Base-by-base conservation (phyloP, 352 stramenopile species). In the Phytophthora pseudosyringae region DNA sequence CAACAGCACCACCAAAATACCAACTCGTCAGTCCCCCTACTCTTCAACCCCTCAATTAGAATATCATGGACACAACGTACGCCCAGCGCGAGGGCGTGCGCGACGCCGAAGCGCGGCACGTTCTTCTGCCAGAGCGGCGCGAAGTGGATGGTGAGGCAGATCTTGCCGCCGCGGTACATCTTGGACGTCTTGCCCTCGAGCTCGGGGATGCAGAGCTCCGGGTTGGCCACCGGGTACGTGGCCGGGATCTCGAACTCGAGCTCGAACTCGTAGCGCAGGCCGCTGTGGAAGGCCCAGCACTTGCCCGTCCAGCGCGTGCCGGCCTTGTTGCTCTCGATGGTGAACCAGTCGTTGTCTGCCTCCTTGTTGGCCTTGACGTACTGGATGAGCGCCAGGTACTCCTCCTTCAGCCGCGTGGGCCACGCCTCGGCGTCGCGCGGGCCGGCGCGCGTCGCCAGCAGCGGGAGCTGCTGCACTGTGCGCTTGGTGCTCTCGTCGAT, bases 341-440 rank as follows among this genome's bases (percentile, higher is more conserved):
- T 91, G 63, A 97, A 97, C 89, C 89, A 97, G 71, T 97, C 89
- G 59, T 93, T 94, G 75, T 95, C 89, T 16, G 82, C 82, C 52
- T 88, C 89, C 66, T 97, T 97, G 78, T 97, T 97, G 72, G 89
- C 89, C 58, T 93, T 92, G 45, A 97, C 87, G 69, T 93, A 94
- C 76, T 93, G 82, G 53, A 97, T 97, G 21, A 97, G 81, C 50
- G 85, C 80, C 47, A 93, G 66, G 49, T 93, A 95, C 69, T 96
- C 89, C 71, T 97, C 89, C 64, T 96, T 96, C 13, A 97, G 69
- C 13, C 89, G 83, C 69, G 81, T 80, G 3, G 83, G 93, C 89
- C 89, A 97, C 21, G 77, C 59, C 12, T 93, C 85, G 3, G 82
- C 86, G 44, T 97, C 88, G 18, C 88, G 83, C 2, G 89, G 89